These are phyloP conservation scores for Globisporangium yorkense DNA, from an alignment of 352 stramenopile genomes.

Conservation along the genomic window DNA sequence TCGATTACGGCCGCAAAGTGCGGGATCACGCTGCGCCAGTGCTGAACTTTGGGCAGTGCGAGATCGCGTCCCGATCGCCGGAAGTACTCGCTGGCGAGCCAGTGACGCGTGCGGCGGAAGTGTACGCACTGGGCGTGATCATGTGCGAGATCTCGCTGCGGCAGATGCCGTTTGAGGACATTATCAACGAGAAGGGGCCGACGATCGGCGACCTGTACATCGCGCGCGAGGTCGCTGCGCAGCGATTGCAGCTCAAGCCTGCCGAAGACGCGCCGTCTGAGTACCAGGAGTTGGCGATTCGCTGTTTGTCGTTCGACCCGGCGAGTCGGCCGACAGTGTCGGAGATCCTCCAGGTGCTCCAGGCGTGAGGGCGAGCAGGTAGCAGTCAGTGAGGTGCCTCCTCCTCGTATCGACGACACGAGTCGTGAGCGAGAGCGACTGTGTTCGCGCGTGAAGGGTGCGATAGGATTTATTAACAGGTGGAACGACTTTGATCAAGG, in stretches of 20 bases:
- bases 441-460: no score
- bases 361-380: neutral
- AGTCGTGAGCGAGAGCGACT: no score
- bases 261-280: constrained; percentile 34
- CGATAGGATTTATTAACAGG: no score
- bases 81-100: constrained; percentile 48
- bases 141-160: constrained; percentile 64
- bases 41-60: constrained; percentile 43
- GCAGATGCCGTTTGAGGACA: constrained; percentile 34
- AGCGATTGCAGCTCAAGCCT: constrained; percentile 33
- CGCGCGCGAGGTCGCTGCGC: constrained; percentile 37
- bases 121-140: constrained; percentile 70
- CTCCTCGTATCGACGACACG: no score
- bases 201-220: constrained; percentile 65
- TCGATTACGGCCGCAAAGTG: constrained; percentile 52
- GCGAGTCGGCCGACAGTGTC: constrained; percentile 31
- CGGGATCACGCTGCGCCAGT: constrained; percentile 38
- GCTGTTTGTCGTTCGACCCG: constrained; percentile 47
- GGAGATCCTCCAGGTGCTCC: constrained; percentile 28
- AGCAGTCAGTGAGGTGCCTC: no score
- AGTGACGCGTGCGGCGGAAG: constrained; percentile 42
- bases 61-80: constrained; percentile 46
- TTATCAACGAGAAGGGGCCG: constrained; percentile 35
- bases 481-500: no score
- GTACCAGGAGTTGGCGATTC: constrained; percentile 32